Base-by-base conservation (phyloP, 1,139 yeast species). In the Blastobotrys apis region DNA sequence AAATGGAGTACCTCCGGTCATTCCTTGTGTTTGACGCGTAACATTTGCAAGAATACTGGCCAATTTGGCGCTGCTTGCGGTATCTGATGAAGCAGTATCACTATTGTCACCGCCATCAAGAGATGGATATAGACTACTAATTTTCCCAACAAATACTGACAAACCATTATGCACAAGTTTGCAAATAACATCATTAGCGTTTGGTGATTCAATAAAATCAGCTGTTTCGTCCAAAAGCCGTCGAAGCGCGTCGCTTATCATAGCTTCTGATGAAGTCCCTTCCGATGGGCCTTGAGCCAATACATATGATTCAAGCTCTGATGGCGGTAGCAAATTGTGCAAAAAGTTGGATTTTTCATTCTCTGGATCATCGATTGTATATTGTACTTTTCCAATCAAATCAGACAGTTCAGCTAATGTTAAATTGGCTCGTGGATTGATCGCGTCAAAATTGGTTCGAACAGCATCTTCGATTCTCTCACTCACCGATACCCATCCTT, bases 361-460 rank as follows among this genome's bases (percentile, higher is more conserved):
- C 47, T 34, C 52, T 5, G 61, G 59, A 25, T 56, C 56, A 48
- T 74, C 76, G 34, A 77, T 63, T 19, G 56, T 47, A 43, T 55
- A 59, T 52, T 74, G 79, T 12, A 72, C 67, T 42, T 64, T 63
- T 30, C 69, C 71, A 31, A 77, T 52, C 29, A 75, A 62, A n/a
- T 64, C 60, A 3, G 73, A 75, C 57, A 88, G 80, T 50, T 83
- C 81, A 23, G 72, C 76, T 20, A 81, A 64, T 1, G 82, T 66
- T 43, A 88, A 64, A 54, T 82, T 90, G 20, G 84, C 77, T 53
- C 88, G 76, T 29, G 95, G 94, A 54, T 78, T 80, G 32, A 85
- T 69, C 17, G 69, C 69, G 21, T 72, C 76, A 62, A 88, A 87
- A 33, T 80, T 81, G 29, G 71, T 71, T 31, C 68, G 69, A 3